Evolutionary conservation across 495 filamentous ascomycete species (phyloP), one percentile per base, ranked within the genome.

Genomic region (Hyaloscypha hepaticicola): DNA sequence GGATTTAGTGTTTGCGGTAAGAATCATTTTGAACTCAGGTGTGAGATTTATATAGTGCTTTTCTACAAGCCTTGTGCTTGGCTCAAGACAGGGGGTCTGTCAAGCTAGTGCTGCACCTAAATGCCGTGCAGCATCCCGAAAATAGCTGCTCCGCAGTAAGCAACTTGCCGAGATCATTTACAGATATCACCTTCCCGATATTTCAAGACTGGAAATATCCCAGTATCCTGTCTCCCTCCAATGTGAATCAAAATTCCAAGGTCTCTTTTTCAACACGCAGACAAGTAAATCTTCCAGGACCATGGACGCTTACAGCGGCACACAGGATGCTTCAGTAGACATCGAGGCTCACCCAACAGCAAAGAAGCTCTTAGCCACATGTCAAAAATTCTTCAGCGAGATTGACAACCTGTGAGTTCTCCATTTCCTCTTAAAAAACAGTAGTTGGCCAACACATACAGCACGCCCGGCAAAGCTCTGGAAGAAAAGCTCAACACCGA

Each of bases 381-480:
- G 67, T 55, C 56, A 71, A 58, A 74, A 79, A 26, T 79, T 81
- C 73, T 76, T 81, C 58, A 57, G 63, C 7, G 77, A 81, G 66
- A 69, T 79, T 0, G 70, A 79, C 63, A 70, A 79, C 55, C 63
- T 81, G 77, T 79, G 69, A 27, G 28, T 58, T 25, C 19, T 48
- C 58, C n/a, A 14, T 57, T 26, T 9, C 22, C 19, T n/a, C 5
- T n/a, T 19, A 5, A 45, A 45, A 45, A 0, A 38, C 3, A 41
- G 31, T 24, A 24, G 12, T 11, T 26, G 2, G 9, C 49, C 49
- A 52, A 56, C 28, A 29, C 19, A 14, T 28, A 14, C 62, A 82
- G 79, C 50, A 80, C 77, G 2, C 79, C 79, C 8, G 79, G 79
- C 7, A 72, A 75, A 59, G 72, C 70, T 14, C 75, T 80, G 34